Conservation (phyloP, 495 filamentous ascomycete genomes). For the Penicillium parvum region DNA sequence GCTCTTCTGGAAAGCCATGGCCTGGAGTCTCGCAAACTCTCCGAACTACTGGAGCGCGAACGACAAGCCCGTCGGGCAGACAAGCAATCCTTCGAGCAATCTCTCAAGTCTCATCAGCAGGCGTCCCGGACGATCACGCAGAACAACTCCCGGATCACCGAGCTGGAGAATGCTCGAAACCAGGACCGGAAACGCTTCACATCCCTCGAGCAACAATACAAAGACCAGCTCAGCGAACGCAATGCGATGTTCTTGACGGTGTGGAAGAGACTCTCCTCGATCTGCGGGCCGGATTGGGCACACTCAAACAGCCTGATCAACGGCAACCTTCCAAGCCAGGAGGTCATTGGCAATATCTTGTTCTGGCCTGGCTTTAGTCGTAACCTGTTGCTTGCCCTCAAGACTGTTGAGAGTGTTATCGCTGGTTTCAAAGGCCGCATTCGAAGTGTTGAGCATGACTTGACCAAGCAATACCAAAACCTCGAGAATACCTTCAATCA, state of each 20-base stretch:
- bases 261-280: constrained; percentile 79
- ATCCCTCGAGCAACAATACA: constrained; percentile 69
- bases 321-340: constrained; percentile 75
- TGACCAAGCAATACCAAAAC: constrained; percentile 84
- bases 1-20: constrained; percentile 82
- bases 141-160: constrained; percentile 75
- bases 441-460: constrained; percentile 76
- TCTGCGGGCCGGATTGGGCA: constrained; percentile 90
- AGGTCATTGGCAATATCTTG: constrained; percentile 69
- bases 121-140: constrained; percentile 75
- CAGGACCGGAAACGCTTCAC: constrained; percentile 71
- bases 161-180: constrained; percentile 70
- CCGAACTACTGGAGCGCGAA: constrained; percentile 88
- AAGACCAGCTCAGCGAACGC: constrained; percentile 82
- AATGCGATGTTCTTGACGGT: constrained; percentile 80
- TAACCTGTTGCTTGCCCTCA: constrained; percentile 81
- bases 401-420: constrained; percentile 79
- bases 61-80: constrained; percentile 77
- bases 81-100: constrained; percentile 79
- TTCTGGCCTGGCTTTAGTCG: constrained; percentile 79
- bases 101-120: constrained; percentile 80
- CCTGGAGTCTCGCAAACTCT: constrained; percentile 78
- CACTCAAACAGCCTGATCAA: constrained; percentile 86
- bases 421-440: constrained; percentile 76
- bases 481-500: constrained; percentile 76